A percentile compares a stretch with the other conserved stretches of the same genome.
Conservation (phyloP, 768 basidiomycete species). For the Leucocoprinus birnbaumii region DNA sequence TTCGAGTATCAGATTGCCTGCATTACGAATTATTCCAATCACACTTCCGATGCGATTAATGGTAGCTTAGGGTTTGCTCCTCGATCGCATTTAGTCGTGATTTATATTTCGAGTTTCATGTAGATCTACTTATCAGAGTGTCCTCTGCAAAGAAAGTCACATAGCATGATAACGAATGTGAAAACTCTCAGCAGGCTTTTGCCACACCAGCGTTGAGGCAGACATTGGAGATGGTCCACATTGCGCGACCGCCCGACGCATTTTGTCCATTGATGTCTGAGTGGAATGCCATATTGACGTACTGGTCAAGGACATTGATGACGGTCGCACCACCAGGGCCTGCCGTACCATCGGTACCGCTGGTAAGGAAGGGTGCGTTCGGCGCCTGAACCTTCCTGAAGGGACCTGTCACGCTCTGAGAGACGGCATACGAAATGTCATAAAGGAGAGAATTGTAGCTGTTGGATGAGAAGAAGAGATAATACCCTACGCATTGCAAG, state of each 20-base stretch:
- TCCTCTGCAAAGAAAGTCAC: too few species aligned
- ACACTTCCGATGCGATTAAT: too few species aligned
- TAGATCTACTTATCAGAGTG: too few species aligned
- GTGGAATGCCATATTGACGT: neutral
- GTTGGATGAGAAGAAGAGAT: neutral
- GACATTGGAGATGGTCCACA: neutral
- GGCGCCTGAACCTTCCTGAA: neutral
- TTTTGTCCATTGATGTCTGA: neutral
- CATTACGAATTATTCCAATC: too few species aligned
- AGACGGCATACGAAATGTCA: conserved; percentile 1
- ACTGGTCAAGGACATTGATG: neutral
- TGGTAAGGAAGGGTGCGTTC: neutral
- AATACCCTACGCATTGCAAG: neutral
- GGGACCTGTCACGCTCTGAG: neutral
- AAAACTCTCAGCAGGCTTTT: too few species aligned
- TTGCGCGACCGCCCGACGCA: neutral
- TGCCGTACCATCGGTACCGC: neutral
- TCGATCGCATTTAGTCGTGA: too few species aligned
- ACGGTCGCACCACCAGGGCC: conserved; percentile 1
- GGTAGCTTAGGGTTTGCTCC: too few species aligned
- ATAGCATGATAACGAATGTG: too few species aligned
- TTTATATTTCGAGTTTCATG: too few species aligned
- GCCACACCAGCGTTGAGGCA: neutral
- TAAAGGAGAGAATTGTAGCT: neutral
- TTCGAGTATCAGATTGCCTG: too few species aligned